A percentile compares a stretch with the other conserved stretches of the same genome.
phyloP scores from a whole-genome alignment of 129 eudicot species.

The Centrapalus pauciflorus region DNA sequence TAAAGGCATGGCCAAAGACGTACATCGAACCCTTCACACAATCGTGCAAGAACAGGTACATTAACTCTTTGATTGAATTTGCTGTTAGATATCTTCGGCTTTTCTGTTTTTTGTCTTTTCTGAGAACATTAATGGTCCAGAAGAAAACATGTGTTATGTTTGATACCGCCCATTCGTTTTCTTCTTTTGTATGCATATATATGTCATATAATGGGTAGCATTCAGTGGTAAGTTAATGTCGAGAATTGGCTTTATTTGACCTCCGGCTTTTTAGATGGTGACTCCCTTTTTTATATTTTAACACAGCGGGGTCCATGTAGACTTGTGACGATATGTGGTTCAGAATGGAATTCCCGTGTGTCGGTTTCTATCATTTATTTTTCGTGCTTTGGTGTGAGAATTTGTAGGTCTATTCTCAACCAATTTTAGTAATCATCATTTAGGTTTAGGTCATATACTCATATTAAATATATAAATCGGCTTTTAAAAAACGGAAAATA shows the following conservation, averaged over 20 bases:
- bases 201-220: background rate
- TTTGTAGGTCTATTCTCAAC: background rate
- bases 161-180: background rate
- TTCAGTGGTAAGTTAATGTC: background rate
- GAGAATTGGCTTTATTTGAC: background rate
- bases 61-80: background rate
- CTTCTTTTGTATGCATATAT: background rate
- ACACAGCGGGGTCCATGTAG: constrained; percentile 5
- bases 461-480: too few species aligned
- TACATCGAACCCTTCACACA: constrained; percentile 83
- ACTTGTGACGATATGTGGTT: constrained; percentile 6
- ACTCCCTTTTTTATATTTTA: background rate
- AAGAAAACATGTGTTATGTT: background rate
- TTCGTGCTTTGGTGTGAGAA: background rate
- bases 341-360: constrained; percentile 1
- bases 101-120: background rate
- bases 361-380: background rate
- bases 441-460: background rate
- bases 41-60: constrained; percentile 82
- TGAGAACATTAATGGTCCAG: background rate
- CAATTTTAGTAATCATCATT: background rate
- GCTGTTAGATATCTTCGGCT: background rate
- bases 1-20: constrained; percentile 37
- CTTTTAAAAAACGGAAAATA: too few species aligned
- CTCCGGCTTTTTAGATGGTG: background rate